Percentiles rank a stretch among this genome's conserved stretches.
Conservation (phyloP, 2,329 filamentous ascomycete species). For the Microthyrium microscopicum region DNA sequence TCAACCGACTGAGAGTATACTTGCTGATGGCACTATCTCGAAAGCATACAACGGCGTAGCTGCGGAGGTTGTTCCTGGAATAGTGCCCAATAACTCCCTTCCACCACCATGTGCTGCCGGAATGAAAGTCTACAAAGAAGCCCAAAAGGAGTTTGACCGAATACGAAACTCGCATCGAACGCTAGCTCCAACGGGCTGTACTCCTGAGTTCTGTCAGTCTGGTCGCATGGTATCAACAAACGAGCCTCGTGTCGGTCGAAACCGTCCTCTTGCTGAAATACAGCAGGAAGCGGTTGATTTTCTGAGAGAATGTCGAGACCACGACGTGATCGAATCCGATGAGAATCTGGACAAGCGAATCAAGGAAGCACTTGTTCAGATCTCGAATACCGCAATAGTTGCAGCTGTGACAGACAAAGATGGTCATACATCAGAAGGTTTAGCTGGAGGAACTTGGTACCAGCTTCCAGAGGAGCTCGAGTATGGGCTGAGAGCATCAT, state of each 20-base stretch:
- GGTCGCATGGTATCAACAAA: slow-evolving; percentile 12
- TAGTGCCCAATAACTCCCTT: too few relatives aligned
- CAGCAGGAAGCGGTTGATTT: slow-evolving; percentile 12
- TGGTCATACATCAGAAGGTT: background rate
- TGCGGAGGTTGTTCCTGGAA: too few relatives aligned
- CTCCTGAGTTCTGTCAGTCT: slow-evolving; percentile 12
- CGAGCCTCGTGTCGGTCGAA: slow-evolving; percentile 12
- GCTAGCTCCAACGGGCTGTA: slow-evolving; percentile 13
- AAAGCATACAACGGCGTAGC: too few relatives aligned
- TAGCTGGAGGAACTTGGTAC: slow-evolving; percentile 9
- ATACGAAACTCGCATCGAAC: slow-evolving; percentile 7
- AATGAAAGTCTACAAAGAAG: too few relatives aligned
- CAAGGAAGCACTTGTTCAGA: slow-evolving; percentile 8
- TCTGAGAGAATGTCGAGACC: slow-evolving; percentile 9
- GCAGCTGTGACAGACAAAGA: slow-evolving; percentile 2
- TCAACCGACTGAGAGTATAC: too few relatives aligned
- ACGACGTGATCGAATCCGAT: slow-evolving; percentile 10
- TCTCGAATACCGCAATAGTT: slow-evolving; percentile 6
- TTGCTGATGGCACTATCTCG: too few relatives aligned
- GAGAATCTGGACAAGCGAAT: slow-evolving; percentile 6
- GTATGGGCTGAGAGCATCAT: slow-evolving; percentile 11
- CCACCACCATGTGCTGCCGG: too few relatives aligned
- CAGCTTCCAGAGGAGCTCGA: slow-evolving; percentile 11
- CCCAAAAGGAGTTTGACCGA: slow-evolving; percentile 8
- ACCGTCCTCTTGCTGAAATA: slow-evolving; percentile 10